These are phyloP conservation scores for Endothia cerciana DNA, from an alignment of 2,329 filamentous ascomycete species.

Conservation along the genomic window DNA sequence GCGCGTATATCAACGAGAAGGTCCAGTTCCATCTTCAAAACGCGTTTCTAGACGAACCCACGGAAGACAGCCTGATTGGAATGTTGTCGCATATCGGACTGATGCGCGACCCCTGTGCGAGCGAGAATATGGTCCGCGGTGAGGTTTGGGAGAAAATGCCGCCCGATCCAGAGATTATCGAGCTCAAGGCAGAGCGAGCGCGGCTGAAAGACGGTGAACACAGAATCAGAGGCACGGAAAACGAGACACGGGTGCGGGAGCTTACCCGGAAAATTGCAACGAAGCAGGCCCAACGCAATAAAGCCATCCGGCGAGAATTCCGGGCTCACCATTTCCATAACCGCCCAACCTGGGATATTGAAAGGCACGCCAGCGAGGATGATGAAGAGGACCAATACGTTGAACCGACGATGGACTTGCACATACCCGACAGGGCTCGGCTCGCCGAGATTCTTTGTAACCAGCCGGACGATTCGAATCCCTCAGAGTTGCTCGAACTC, in stretches of 20 bases:
- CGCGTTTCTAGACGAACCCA: slow-evolving; percentile 34
- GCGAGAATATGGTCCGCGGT: slow-evolving; percentile 36
- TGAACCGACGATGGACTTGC: slow-evolving; percentile 23
- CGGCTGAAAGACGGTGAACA: slow-evolving; percentile 36
- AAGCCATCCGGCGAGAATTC: slow-evolving; percentile 33
- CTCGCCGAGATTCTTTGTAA: slow-evolving; percentile 20
- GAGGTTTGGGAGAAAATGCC: slow-evolving; percentile 34
- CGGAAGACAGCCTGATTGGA: slow-evolving; percentile 30
- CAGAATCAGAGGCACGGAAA: slow-evolving; percentile 30
- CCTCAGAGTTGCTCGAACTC: slow-evolving; percentile 6
- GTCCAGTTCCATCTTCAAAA: slow-evolving; percentile 38
- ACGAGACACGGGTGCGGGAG: slow-evolving; percentile 33
- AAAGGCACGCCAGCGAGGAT: slow-evolving; percentile 29
- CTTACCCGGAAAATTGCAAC: slow-evolving; percentile 33
- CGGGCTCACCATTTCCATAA: slow-evolving; percentile 35
- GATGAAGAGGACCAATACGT: slow-evolving; percentile 26
- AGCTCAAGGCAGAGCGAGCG: slow-evolving; percentile 31
- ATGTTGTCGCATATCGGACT: slow-evolving; percentile 35
- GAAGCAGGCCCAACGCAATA: slow-evolving; percentile 31
- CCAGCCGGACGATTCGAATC: slow-evolving; percentile 19
- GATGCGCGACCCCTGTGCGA: slow-evolving; percentile 35
- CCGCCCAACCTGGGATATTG: background rate
- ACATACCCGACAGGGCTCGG: slow-evolving; percentile 21
- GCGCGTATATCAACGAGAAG: slow-evolving; percentile 36
- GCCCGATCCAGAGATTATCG: slow-evolving; percentile 35